Evolutionary conservation across 345 rosid species (phyloP).

Genomic region (Sonneratia caseolaris): DNA sequence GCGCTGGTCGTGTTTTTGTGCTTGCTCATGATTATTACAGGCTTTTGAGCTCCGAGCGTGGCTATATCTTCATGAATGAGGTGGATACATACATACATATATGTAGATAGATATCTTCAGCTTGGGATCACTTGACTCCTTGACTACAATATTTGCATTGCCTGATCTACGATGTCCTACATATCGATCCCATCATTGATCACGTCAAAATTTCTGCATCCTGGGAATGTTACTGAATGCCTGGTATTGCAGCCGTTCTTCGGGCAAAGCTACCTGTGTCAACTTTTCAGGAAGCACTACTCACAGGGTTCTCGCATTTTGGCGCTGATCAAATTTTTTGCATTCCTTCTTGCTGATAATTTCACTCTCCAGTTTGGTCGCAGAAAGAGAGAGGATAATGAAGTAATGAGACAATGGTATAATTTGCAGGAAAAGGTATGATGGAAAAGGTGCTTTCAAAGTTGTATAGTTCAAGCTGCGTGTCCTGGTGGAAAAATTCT

Average conservation of each 20-base stretch:
- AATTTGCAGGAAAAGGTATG: conserved; percentile 2
- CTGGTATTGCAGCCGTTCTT: conserved; percentile 5
- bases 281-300: conserved; percentile 10
- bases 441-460: conserved; percentile 2
- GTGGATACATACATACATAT: background rate
- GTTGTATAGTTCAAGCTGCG: conserved; percentile 9
- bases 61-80: conserved; percentile 14
- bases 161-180: background rate
- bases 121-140: background rate
- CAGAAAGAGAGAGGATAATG: background rate
- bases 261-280: conserved; percentile 5
- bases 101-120: background rate
- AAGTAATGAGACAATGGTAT: too few relatives aligned
- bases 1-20: conserved; percentile 9
- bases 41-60: conserved; percentile 9
- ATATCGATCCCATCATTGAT: background rate
- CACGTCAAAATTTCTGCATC: background rate
- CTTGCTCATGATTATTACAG: conserved; percentile 11
- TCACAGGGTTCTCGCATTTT: conserved; percentile 1
- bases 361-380: background rate
- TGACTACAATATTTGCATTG: background rate
- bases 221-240: conserved; percentile 6
- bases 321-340: background rate
- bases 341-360: background rate
- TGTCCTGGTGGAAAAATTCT: conserved; percentile 7